These are phyloP conservation scores for Neurospora terricola DNA, from an alignment of 495 filamentous ascomycete genomes.

Conservation along the genomic window DNA sequence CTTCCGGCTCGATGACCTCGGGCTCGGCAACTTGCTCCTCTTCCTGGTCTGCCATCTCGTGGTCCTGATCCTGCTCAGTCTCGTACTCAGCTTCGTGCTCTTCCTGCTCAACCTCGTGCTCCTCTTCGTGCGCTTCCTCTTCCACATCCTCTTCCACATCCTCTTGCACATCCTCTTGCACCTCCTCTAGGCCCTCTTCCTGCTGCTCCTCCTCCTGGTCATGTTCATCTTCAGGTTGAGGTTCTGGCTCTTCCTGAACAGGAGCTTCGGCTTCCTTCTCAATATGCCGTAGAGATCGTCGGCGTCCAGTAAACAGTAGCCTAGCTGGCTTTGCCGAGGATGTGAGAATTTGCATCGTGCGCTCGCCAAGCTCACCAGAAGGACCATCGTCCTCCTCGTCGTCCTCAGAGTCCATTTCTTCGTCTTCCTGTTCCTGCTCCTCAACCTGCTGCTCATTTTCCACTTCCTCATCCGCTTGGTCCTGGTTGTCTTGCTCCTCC, in stretches of 20 bases:
- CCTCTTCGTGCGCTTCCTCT: neutral
- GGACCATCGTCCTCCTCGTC: neutral
- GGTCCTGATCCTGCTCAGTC: neutral
- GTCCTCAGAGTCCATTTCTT: slow-evolving; percentile 7
- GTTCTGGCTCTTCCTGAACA: neutral
- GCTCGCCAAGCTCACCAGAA: neutral
- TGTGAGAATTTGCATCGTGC: neutral
- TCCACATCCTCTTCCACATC: neutral
- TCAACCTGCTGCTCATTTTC: neutral
- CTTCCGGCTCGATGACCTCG: neutral
- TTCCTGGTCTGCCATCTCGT: neutral
- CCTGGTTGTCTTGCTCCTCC: neutral
- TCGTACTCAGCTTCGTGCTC: neutral
- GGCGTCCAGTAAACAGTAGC: neutral
- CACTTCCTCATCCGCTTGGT: neutral
- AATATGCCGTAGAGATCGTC: neutral
- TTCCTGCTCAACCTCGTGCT: neutral
- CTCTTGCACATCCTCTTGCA: neutral
- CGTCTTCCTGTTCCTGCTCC: neutral
- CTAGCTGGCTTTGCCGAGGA: neutral
- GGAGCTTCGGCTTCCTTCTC: neutral
- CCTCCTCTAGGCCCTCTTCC: neutral
- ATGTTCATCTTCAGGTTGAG: neutral
- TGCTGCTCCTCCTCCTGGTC: neutral
- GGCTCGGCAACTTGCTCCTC: neutral